These are phyloP conservation scores for Graphium sp. DNA, from an alignment of 2,329 filamentous ascomycete species.

Conservation along the genomic window DNA sequence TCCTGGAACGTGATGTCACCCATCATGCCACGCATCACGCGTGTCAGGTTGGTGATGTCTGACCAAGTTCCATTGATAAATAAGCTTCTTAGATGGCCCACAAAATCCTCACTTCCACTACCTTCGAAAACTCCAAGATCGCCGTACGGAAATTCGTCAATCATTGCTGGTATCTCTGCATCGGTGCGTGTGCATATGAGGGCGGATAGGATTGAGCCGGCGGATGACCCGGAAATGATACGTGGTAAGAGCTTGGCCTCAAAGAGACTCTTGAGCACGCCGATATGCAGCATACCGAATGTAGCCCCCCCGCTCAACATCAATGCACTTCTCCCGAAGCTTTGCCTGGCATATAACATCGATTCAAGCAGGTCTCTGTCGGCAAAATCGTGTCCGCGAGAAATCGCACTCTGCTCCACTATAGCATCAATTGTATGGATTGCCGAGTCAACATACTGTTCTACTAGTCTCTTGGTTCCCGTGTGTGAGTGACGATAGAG, in stretches of 20 bases:
- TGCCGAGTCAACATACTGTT: slow-evolving; percentile 70
- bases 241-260: slow-evolving; percentile 61
- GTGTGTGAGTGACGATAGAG: slow-evolving; percentile 74
- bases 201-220: slow-evolving; percentile 71
- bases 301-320: slow-evolving; percentile 75
- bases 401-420: slow-evolving; percentile 38
- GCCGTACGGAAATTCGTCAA: slow-evolving; percentile 60
- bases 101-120: slow-evolving; percentile 36
- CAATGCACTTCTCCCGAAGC: slow-evolving; percentile 71
- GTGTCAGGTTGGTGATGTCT: slow-evolving; percentile 64
- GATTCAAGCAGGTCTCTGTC: slow-evolving; percentile 46
- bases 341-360: slow-evolving; percentile 55
- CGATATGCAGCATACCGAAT: slow-evolving; percentile 84
- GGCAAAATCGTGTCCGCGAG: slow-evolving; percentile 35
- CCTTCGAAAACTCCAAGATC: slow-evolving; percentile 68
- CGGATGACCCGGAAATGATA: slow-evolving; percentile 77
- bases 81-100: slow-evolving; percentile 54
- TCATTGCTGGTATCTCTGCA: slow-evolving; percentile 54
- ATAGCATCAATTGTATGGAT: slow-evolving; percentile 57
- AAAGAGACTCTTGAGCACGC: slow-evolving; percentile 68
- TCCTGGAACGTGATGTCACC: slow-evolving; percentile 92
- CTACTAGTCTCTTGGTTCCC: slow-evolving; percentile 76
- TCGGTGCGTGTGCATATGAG: slow-evolving; percentile 66
- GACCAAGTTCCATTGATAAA: slow-evolving; percentile 73
- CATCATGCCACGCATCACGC: slow-evolving; percentile 65